Percentiles rank a stretch among this genome's conserved stretches.
Evolutionary conservation across 2,329 filamentous ascomycete genomes (phyloP).

Genomic region (Epichloe glyceriae): DNA sequence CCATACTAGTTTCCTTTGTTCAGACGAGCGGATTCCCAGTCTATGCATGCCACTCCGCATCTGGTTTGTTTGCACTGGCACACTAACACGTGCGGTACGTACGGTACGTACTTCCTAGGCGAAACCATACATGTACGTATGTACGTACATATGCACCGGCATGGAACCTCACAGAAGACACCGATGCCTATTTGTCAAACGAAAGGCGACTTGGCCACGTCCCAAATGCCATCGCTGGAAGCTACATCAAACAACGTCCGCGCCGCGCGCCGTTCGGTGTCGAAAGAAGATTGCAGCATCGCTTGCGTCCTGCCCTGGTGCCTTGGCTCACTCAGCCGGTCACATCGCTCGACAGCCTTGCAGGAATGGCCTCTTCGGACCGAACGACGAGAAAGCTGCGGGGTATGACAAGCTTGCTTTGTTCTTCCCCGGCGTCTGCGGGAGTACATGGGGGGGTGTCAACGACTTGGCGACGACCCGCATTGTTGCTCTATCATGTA

Average conservation of each 20-base stretch:
- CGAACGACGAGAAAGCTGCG: conserved; percentile 3
- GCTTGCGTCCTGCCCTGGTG: not conserved
- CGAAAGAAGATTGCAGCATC: not conserved
- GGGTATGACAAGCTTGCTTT: not conserved
- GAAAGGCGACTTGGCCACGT: conserved; percentile 25
- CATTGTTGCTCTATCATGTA: not conserved
- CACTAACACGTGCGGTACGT: too few species aligned
- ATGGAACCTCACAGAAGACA: too few species aligned
- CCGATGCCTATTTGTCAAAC: too few species aligned
- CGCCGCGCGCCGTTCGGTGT: too few species aligned
- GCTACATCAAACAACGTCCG: too few species aligned
- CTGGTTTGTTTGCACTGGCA: too few species aligned
- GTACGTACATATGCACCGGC: too few species aligned
- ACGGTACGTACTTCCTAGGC: too few species aligned
- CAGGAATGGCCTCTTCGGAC: conserved; percentile 8
- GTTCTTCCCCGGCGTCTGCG: not conserved
- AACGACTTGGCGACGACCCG: not conserved
- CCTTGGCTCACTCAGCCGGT: not conserved
- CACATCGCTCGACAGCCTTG: conserved; percentile 2
- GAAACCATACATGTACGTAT: too few species aligned
- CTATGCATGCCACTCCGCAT: not conserved
- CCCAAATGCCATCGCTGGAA: not conserved
- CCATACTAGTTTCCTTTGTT: too few species aligned
- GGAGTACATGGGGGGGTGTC: too few species aligned
- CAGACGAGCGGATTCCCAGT: too few species aligned